phyloP scores from a whole-genome alignment of 1,139 yeast genomes.

The Wickerhamiella pararugosa region DNA sequence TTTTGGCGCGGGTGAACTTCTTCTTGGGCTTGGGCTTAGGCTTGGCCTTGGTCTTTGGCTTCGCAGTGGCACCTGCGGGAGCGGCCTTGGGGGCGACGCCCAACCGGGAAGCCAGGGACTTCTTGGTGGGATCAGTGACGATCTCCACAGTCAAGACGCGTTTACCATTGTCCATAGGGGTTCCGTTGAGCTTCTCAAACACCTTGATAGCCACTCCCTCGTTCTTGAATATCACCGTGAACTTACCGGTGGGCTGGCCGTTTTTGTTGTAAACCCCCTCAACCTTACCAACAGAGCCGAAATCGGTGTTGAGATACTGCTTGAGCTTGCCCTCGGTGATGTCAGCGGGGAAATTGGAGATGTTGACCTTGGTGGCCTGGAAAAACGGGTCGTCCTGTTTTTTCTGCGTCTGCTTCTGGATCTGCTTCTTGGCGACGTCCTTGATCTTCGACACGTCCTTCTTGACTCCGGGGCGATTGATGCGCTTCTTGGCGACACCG shows the following conservation, averaged over 20 bases:
- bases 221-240: slow-evolving; percentile 63
- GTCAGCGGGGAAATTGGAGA: slow-evolving; percentile 16
- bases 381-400: slow-evolving; percentile 19
- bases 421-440: slow-evolving; percentile 17
- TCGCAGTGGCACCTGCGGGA: slow-evolving; percentile 13
- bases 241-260: slow-evolving; percentile 87
- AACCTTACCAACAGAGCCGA: slow-evolving; percentile 70
- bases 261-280: slow-evolving; percentile 68
- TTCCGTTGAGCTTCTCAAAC: slow-evolving; percentile 75
- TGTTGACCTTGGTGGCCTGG: slow-evolving; percentile 14
- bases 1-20: slow-evolving; percentile 36
- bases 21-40: slow-evolving; percentile 16
- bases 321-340: slow-evolving; percentile 22
- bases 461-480: slow-evolving; percentile 12
- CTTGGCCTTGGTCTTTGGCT: slow-evolving; percentile 19
- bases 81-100: slow-evolving; percentile 18
- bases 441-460: slow-evolving; percentile 12
- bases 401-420: slow-evolving; percentile 13
- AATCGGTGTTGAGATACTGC: slow-evolving; percentile 81
- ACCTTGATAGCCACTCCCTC: slow-evolving; percentile 60
- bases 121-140: slow-evolving; percentile 70
- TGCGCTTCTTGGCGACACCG: slow-evolving; percentile 12
- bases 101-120: slow-evolving; percentile 62
- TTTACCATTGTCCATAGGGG: slow-evolving; percentile 83
- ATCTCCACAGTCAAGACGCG: slow-evolving; percentile 68